phyloP scores from a whole-genome alignment of 1,284 basidiomycete genomes.

The Moesziomyces globuligerus region DNA sequence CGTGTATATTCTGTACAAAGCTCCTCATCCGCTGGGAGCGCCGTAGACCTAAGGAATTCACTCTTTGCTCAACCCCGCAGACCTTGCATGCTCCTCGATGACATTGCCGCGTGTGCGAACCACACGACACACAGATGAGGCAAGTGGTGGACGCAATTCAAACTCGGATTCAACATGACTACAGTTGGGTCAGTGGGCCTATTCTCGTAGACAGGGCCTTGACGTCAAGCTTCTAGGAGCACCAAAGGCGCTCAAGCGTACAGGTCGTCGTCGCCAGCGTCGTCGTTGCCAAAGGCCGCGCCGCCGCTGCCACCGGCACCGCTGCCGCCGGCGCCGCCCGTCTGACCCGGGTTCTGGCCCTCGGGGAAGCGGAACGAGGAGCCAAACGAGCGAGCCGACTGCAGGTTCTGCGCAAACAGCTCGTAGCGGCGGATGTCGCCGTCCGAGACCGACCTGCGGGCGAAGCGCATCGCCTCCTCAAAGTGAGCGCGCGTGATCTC shows the following conservation, averaged over 20 bases:
- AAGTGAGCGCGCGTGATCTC: conserved; percentile 82
- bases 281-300: conserved; percentile 80
- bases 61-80: too few relatives aligned
- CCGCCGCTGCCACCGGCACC: conserved; percentile 73
- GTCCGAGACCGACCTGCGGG: conserved; percentile 68
- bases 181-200: background rate
- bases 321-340: conserved; percentile 26
- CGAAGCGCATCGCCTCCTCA: conserved; percentile 94
- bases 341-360: conserved; percentile 57
- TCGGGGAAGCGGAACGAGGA: conserved; percentile 98
- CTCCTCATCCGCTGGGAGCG: too few relatives aligned
- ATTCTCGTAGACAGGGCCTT: background rate
- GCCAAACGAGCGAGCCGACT: conserved; percentile 71
- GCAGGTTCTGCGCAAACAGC: conserved; percentile 66
- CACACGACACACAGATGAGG: background rate
- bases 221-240: background rate
- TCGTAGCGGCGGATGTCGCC: conserved; percentile 90
- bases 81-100: too few relatives aligned
- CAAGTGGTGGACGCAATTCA: background rate
- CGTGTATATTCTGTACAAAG: too few relatives aligned
- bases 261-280: conserved; percentile 79
- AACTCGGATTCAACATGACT: background rate
- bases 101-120: too few relatives aligned
- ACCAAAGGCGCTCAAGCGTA: conserved; percentile 24
- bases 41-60: too few relatives aligned